Conservation (phyloP, 2,329 filamentous ascomycete species). For the Ophiostoma ulmi region DNA sequence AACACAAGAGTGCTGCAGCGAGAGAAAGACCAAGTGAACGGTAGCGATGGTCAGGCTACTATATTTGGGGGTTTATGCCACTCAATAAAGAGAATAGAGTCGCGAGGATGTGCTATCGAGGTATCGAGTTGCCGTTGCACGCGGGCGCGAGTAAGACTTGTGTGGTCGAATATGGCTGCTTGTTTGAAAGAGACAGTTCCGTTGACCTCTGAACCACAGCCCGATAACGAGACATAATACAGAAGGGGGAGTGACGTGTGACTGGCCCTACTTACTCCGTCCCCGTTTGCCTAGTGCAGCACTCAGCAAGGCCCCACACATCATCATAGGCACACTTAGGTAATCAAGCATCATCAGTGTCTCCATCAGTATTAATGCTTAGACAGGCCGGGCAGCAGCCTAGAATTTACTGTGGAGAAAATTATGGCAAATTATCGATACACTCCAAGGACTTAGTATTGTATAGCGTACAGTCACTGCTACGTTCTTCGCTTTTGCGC, state of each 20-base stretch:
- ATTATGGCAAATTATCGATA: neutral
- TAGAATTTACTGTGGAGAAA: neutral
- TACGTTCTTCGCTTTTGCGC: neutral
- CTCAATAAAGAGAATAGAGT: too few species aligned
- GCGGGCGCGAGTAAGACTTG: neutral
- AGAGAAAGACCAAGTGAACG: neutral
- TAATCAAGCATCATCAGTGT: neutral
- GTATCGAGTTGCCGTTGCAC: neutral
- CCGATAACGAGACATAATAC: neutral
- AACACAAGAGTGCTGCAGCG: neutral
- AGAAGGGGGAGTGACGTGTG: constrained; percentile 20
- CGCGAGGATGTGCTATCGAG: neutral
- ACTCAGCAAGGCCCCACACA: neutral
- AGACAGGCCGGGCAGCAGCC: neutral
- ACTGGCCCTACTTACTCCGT: neutral
- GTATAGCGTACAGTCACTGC: neutral
- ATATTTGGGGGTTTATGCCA: too few species aligned
- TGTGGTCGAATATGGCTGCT: neutral
- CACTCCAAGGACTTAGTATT: neutral
- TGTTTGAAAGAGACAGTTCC: neutral
- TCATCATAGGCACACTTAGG: neutral
- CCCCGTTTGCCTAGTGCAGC: neutral
- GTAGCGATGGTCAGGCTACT: neutral
- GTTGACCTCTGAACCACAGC: neutral
- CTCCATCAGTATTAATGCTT: neutral